Conservation (phyloP, 257 asterid species). For the Solanum peruvianum region DNA sequence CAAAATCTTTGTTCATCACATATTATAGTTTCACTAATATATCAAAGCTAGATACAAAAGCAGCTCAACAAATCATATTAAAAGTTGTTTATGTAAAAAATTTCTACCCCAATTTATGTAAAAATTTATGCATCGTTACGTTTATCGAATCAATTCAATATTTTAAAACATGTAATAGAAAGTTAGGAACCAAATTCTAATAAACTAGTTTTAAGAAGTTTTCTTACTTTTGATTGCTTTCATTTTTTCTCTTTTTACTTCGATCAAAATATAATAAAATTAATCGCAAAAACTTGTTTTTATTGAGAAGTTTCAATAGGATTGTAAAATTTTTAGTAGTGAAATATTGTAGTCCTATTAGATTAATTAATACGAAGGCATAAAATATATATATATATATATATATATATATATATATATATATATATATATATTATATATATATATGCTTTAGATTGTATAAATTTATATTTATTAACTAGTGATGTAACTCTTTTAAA, state of each 20-base stretch:
- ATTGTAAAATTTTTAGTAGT: background rate
- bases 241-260: background rate
- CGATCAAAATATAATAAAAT: background rate
- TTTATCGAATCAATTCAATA: no score
- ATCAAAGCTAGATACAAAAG: background rate
- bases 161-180: background rate
- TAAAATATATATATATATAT: background rate
- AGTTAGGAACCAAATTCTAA: background rate
- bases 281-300: no score
- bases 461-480: background rate
- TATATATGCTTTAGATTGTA: background rate
- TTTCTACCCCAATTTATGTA: background rate
- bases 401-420: background rate
- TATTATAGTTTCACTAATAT: background rate
- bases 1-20: background rate
- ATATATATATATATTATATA: background rate
- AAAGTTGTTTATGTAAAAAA: background rate
- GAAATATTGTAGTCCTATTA: background rate
- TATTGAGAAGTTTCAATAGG: background rate
- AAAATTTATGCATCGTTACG: background rate
- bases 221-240: no score
- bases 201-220: no score
- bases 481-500: background rate
- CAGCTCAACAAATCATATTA: background rate
- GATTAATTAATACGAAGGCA: background rate